Evolutionary conservation across 2,329 filamentous ascomycete genomes (phyloP), one percentile per base, ranked within the genome.

Genomic region (Geosmithia flava): DNA sequence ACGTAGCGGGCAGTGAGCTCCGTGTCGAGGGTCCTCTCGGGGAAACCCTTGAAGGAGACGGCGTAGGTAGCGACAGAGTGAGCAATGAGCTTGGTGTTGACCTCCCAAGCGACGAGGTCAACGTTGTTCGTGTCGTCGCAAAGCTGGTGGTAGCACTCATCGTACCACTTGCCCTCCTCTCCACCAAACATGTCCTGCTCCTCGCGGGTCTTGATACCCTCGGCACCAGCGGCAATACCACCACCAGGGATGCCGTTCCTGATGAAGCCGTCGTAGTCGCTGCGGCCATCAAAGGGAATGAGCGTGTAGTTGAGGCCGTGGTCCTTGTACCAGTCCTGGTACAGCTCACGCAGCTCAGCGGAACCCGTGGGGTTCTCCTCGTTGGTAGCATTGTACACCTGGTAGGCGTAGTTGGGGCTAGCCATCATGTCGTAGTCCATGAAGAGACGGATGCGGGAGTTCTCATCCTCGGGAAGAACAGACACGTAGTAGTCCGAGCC

Each of bases 191-290:
- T 65, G 41, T 66, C 68, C 2, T 65, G 75, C 59, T 90, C 82
- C 33, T 79, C 72, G 46, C 72, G 65, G 0, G 83, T 87, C 76
- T 89, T 90, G 65, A 86, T 62, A 13, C 76, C 83, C 63, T 90
- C 85, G 1, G 86, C 86, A 40, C 86, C 86, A 2, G 85, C 88
- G 48, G 85, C 84, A 51, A 90, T 78, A 29, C 86, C 86, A 20
- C 86, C 85, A 1, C 78, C 78, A 0, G 86, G 83, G 42, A 90
- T 87, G 3, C 82, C 82, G 49, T 77, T 73, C 37, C 78, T 72
- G 56, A 89, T 83, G 68, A 91, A 90, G 1, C 79, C 82, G 46
- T 81, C 83, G 56, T 91, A 91, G 63, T 93, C 87, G 53, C 81
- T 87, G 50, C 86, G 80, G 7, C 86, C 86, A 55, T 88, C 83